A percentile compares a stretch with the other conserved stretches of the same genome.
phyloP scores from a whole-genome alignment of 2,329 filamentous ascomycete species.

The Fusarium incarnatum region DNA sequence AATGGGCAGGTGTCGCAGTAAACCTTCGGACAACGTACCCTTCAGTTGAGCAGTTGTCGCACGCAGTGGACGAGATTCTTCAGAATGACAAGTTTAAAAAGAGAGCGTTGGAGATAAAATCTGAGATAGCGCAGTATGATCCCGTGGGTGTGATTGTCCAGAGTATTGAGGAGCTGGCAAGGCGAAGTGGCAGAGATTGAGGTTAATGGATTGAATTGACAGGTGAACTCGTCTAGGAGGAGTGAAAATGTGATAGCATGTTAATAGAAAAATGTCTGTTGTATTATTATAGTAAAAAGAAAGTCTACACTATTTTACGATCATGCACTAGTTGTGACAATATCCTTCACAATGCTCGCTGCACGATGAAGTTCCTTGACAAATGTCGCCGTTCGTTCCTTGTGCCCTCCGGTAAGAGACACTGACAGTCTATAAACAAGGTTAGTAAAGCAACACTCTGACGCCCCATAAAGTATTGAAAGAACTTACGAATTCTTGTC shows the following conservation, averaged over 20 bases:
- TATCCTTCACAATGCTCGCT: not conserved
- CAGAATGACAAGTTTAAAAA: not conserved
- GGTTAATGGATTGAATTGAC: too few species aligned
- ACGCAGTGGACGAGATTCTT: not conserved
- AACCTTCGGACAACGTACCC: slow-evolving; percentile 4
- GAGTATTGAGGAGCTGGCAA: not conserved
- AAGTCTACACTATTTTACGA: not conserved
- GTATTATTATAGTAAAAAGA: not conserved
- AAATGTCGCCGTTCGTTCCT: not conserved
- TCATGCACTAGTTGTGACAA: not conserved
- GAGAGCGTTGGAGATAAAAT: not conserved
- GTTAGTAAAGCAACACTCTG: not conserved
- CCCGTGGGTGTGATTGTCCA: not conserved
- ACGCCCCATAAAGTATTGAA: fast-evolving
- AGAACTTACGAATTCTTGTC: not conserved
- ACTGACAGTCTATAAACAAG: not conserved
- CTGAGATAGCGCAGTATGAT: not conserved
- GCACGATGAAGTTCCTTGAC: not conserved
- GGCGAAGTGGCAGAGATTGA: too few species aligned
- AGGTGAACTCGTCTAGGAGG: too few species aligned
- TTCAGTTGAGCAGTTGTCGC: not conserved
- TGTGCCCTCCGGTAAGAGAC: not conserved
- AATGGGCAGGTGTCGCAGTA: not conserved
- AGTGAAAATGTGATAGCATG: not conserved
- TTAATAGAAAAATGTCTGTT: not conserved